These are phyloP conservation scores for Lactarius quietus DNA, from an alignment of 768 basidiomycete species.

Conservation along the genomic window DNA sequence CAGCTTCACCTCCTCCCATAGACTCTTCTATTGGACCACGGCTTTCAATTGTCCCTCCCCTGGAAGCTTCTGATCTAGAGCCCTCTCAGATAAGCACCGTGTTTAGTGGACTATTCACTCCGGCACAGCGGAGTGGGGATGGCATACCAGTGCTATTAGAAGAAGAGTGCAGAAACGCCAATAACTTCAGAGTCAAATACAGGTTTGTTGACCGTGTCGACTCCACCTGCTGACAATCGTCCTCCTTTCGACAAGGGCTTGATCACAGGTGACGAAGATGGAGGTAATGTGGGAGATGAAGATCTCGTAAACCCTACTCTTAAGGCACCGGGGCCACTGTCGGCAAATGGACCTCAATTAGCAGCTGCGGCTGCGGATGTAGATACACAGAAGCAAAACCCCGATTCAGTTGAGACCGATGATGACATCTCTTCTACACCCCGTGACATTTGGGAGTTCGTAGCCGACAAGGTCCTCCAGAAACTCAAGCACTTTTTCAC, in stretches of 20 bases:
- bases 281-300: not conserved
- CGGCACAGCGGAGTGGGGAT: conserved; percentile 19
- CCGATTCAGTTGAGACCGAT: not conserved
- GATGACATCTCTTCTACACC: not conserved
- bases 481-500: too few relatives aligned
- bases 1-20: not conserved
- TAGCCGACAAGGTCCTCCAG: too few relatives aligned
- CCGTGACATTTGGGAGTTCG: too few relatives aligned
- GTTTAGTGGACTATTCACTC: conserved; percentile 25
- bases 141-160: conserved; percentile 19
- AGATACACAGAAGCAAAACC: not conserved
- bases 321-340: not conserved
- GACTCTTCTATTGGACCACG: not conserved
- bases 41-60: conserved; percentile 12
- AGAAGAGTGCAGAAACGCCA: conserved; percentile 3
- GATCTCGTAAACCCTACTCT: not conserved
- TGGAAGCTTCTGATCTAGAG: conserved; percentile 11
- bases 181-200: not conserved
- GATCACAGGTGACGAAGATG: not conserved
- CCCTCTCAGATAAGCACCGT: conserved; percentile 1
- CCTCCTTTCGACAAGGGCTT: not conserved
- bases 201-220: not conserved
- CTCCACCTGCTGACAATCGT: not conserved
- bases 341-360: not conserved
- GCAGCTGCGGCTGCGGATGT: not conserved